Evolutionary conservation across 352 stramenopile genomes (phyloP), one percentile per base, ranked within the genome.

Genomic region (Globisporangium cylindrosporum): DNA sequence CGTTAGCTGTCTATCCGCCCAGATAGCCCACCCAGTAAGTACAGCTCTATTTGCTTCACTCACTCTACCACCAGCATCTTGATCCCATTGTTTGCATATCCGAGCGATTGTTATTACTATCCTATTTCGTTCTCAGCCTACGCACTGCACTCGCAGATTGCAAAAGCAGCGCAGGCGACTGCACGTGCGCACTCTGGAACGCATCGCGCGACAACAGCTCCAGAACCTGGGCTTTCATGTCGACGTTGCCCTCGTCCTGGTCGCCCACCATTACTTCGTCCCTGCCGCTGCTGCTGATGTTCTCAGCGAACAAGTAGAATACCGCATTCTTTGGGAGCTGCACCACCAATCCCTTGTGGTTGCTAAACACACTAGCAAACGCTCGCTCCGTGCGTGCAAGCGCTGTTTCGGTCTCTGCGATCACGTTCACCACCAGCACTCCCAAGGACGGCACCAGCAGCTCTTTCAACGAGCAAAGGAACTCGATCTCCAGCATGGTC

Each of bases 351-450:
- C 75, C 75, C 51, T 62, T 46, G 0, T 9, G 14, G 60, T 61
- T 59, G 3, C 71, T 29, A 68, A 89, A 86, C 4, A 73, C 77
- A 6, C 49, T 46, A 0, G 29, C 36, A 32, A 89, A 62, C 36
- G 70, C 66, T 4, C 5, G n/a, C n/a, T 83, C 60, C 1, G 85
- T 71, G 2, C 46, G 46, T 2, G 49, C 53, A 9, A 87, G 58
- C 1, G 73, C 80, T 54, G 72, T 62, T 34, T 72, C 12, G 4
- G 75, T 74, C 48, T 84, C 69, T 1, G 78, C 76, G 53, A 92
- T 92, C 60, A 90, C 80, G 56, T 92, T 92, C 36, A 90, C 64
- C 20, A 76, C 79, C 4, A 88, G 18, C n/a, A 87, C 71, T 1
- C 82, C 81, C 24, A 20, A 36, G 2, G 59, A 43, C 0, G 73